phyloP scores from a whole-genome alignment of 2,329 filamentous ascomycete species.

The Exophiala viscosa region DNA sequence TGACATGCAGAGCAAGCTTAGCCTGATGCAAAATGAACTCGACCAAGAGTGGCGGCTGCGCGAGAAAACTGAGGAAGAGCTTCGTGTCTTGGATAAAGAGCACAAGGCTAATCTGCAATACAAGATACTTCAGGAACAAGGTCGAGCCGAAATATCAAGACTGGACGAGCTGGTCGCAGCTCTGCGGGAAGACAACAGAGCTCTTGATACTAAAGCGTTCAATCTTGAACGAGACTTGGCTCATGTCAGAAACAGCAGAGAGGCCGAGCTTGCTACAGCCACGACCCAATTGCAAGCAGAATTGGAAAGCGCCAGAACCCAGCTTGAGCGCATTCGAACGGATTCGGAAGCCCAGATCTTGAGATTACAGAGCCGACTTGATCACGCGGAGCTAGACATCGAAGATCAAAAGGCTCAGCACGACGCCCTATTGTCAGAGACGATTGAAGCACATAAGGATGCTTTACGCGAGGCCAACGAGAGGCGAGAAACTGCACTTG shows the following conservation, averaged over 20 bases:
- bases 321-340: constrained; percentile 71
- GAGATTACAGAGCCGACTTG: constrained; percentile 69
- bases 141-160: constrained; percentile 57
- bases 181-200: constrained; percentile 57
- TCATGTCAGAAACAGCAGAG: constrained; percentile 74
- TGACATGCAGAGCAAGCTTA: constrained; percentile 52
- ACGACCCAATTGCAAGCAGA: constrained; percentile 76
- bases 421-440: constrained; percentile 81
- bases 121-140: constrained; percentile 71
- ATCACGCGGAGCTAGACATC: constrained; percentile 71
- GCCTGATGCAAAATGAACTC: constrained; percentile 53
- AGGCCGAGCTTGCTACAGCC: constrained; percentile 75
- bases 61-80: constrained; percentile 57
- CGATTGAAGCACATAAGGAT: constrained; percentile 63
- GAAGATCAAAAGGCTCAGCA: constrained; percentile 77
- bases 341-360: constrained; percentile 72
- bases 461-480: constrained; percentile 54
- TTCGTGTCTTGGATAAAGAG: constrained; percentile 61
- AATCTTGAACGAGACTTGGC: constrained; percentile 77
- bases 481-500: constrained; percentile 50
- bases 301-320: constrained; percentile 76
- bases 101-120: constrained; percentile 75
- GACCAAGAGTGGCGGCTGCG: constrained; percentile 67
- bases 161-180: constrained; percentile 56
- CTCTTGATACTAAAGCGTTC: constrained; percentile 65